Base-by-base conservation (phyloP, 2,329 filamentous ascomycete species). In the Trichophyton equinum region DNA sequence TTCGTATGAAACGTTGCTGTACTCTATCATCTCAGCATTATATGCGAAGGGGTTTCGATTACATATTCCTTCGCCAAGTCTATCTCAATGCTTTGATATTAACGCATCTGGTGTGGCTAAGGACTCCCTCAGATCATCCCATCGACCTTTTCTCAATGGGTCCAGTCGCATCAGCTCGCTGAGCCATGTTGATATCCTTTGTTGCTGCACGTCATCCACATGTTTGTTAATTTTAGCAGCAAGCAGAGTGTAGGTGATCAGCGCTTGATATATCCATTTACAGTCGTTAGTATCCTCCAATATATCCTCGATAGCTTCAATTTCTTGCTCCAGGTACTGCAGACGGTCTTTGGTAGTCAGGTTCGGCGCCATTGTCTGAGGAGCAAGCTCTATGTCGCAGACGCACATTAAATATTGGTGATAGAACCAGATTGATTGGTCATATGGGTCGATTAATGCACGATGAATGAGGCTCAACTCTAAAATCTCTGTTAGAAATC, bases 401-500 rank as follows among this genome's bases (percentile, higher is more conserved):
- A 85, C 87, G 62, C 85, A 82, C 76, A 96, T 84, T 61, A 96
- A 77, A 69, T 87, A 95, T 67, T 94, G 88, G 72, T 97, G 91
- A 70, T 99, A 97, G 73, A 95, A 96, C 91, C 94, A 99, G 4
- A 96, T 79, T 18, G 91, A 96, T 71, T 97, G 92, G 70, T 97
- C 92, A 67, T 95, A 91, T 0, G 92, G 91, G 62, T 95, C 91
- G 42, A 91, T 94, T 57, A 97, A 79, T 0, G 88, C 91, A 61
- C 86, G 82, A 60, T 87, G 85, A 27, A 96, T 85, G 49, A 89
- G 77, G 27, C 82, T 79, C 58, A 97, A 79, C 75, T 99, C 94
- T 82, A 61, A 18, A 57, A 38, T 38, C 30, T 33, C 30, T 20
- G 33, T 64, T 22, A 65, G 60, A 46, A 36, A 6, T 8, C 15